phyloP scores from a whole-genome alignment of 2,329 filamentous ascomycete genomes.

The Verticillium alfalfae region DNA sequence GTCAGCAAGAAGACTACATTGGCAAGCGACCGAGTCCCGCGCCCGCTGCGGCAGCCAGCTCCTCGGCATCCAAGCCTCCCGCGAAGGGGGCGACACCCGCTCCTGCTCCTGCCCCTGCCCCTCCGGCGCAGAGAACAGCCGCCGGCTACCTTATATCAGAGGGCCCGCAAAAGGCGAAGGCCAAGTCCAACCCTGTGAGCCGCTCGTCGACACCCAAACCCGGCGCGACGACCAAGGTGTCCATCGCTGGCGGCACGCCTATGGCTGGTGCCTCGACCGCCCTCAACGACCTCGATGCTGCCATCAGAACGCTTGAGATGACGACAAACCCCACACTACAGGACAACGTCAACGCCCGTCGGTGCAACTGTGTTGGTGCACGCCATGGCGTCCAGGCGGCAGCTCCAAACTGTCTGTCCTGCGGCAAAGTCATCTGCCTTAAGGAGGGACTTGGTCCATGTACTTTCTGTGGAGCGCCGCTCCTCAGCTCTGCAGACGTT shows the following conservation, averaged over 20 bases:
- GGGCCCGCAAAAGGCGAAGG: slow-evolving; percentile 51
- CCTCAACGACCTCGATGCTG: slow-evolving; percentile 66
- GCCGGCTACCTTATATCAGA: slow-evolving; percentile 81
- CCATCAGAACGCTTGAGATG: slow-evolving; percentile 85
- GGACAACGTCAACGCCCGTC: slow-evolving; percentile 51
- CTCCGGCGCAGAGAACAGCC: slow-evolving; percentile 53
- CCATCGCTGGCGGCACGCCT: slow-evolving; percentile 69
- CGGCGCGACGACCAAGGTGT: slow-evolving; percentile 54
- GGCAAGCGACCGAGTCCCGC: slow-evolving; percentile 38
- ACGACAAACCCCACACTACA: slow-evolving; percentile 76
- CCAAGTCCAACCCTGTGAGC: slow-evolving; percentile 46
- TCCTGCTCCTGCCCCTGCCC: slow-evolving; percentile 6
- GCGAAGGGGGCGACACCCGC: slow-evolving; percentile 11
- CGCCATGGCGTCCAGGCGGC: slow-evolving; percentile 85
- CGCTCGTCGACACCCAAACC: slow-evolving; percentile 52
- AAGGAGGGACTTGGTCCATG: slow-evolving; percentile 92
- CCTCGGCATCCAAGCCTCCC: slow-evolving; percentile 7
- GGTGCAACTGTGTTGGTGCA: slow-evolving; percentile 83
- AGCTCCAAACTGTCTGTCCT: slow-evolving; percentile 86
- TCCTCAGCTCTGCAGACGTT: slow-evolving; percentile 69
- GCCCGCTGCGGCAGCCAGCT: slow-evolving; percentile 27
- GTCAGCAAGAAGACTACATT: slow-evolving; percentile 68
- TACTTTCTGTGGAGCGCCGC: slow-evolving; percentile 75
- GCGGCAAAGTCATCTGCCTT: slow-evolving; percentile 92
- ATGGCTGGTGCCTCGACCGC: slow-evolving; percentile 79